Evolutionary conservation across 495 filamentous ascomycete species (phyloP).

Genomic region (Lasiosphaeria hispida): DNA sequence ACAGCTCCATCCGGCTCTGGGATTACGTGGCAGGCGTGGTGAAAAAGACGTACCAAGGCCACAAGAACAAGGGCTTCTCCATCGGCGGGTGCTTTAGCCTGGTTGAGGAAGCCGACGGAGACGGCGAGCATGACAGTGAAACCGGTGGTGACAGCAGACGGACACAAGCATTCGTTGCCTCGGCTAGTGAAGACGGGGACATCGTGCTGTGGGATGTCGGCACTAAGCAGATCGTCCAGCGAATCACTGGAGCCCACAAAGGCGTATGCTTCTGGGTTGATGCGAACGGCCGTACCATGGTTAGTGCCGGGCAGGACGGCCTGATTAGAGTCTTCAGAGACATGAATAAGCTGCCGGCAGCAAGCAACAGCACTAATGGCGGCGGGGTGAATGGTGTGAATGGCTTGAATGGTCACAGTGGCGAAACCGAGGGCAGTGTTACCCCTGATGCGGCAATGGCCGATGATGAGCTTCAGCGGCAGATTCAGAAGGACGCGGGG

Average conservation of each 20-base stretch:
- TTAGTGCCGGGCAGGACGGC: slow-evolving; percentile 45
- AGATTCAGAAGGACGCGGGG: slow-evolving; percentile 18
- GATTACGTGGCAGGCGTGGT: slow-evolving; percentile 83
- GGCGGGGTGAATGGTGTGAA: slow-evolving; percentile 11
- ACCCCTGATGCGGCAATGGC: slow-evolving; percentile 13
- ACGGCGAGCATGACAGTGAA: slow-evolving; percentile 24
- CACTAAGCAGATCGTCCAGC: slow-evolving; percentile 78
- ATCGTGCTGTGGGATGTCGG: slow-evolving; percentile 88
- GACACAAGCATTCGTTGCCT: slow-evolving; percentile 60
- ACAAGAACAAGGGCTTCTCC: slow-evolving; percentile 79
- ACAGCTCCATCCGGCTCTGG: slow-evolving; percentile 88
- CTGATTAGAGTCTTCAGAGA: slow-evolving; percentile 42
- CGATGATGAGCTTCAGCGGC: slow-evolving; percentile 28
- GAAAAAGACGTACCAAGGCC: slow-evolving; percentile 96
- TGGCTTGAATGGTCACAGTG: slow-evolving; percentile 4
- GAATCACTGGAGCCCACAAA: slow-evolving; percentile 62
- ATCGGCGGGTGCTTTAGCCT: slow-evolving; percentile 81
- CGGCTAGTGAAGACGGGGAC: slow-evolving; percentile 82
- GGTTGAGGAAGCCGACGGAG: slow-evolving; percentile 28
- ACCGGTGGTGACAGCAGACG: slow-evolving; percentile 9
- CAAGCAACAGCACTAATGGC: background rate
- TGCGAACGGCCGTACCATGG: slow-evolving; percentile 43
- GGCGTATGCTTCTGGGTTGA: slow-evolving; percentile 87
- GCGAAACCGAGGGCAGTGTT: background rate
- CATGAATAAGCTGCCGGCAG: slow-evolving; percentile 10